These are phyloP conservation scores for Pichia sp. DNA, from an alignment of 1,139 yeast genomes.

Conservation along the genomic window DNA sequence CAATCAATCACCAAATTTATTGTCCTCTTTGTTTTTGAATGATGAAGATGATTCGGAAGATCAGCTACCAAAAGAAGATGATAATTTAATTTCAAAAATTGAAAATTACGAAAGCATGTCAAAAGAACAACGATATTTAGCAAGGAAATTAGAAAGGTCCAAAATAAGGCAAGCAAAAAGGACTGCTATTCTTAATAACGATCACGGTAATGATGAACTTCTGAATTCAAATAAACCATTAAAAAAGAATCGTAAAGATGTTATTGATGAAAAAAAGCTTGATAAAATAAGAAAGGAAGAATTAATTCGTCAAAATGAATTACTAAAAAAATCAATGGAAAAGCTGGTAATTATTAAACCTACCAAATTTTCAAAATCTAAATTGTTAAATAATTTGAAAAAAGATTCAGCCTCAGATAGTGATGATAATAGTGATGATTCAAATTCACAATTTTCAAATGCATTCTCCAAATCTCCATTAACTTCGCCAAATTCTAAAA, in stretches of 20 bases:
- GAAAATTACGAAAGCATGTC: slow-evolving; percentile 21
- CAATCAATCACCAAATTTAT: not conserved
- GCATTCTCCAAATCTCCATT: not conserved
- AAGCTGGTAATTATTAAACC: slow-evolving; percentile 17
- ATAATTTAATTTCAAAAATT: slow-evolving; percentile 9
- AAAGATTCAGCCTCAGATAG: slow-evolving; percentile 20
- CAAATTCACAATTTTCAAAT: not conserved
- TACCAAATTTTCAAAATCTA: slow-evolving; percentile 20
- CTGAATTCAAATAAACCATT: not conserved
- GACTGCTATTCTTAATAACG: not conserved
- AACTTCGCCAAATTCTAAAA: not conserved
- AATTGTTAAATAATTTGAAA: slow-evolving; percentile 19
- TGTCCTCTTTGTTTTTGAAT: slow-evolving; percentile 4
- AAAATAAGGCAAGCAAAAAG: slow-evolving; percentile 14
- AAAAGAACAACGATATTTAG: slow-evolving; percentile 24
- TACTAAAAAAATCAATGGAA: slow-evolving; percentile 19
- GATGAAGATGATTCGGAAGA: slow-evolving; percentile 2
- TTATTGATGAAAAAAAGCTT: slow-evolving; percentile 9
- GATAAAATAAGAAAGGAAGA: slow-evolving; percentile 15
- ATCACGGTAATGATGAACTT: not conserved
- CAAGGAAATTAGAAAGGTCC: slow-evolving; percentile 21
- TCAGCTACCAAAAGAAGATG: not conserved
- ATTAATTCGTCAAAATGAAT: slow-evolving; percentile 21
- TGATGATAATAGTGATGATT: slow-evolving; percentile 10
- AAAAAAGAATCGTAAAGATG: slow-evolving; percentile 3